These are phyloP conservation scores for Aspergillus ustus DNA, from an alignment of 2,329 filamentous ascomycete species.

Conservation along the genomic window DNA sequence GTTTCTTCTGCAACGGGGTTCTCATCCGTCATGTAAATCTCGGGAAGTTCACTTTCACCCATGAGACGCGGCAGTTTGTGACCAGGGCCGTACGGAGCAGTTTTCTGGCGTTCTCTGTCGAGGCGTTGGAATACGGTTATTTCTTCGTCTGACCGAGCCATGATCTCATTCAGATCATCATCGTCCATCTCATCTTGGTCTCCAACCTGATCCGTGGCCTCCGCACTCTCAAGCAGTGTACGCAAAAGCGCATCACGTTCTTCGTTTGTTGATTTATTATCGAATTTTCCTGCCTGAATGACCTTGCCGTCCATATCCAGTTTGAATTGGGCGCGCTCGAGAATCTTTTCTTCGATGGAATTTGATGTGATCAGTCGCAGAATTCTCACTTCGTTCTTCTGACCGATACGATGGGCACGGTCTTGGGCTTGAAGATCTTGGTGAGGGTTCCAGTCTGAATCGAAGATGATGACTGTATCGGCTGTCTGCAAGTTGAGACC, in stretches of 20 bases:
- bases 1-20: constrained; percentile 79
- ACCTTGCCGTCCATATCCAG: constrained; percentile 99
- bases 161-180: constrained; percentile 92
- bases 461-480: constrained; percentile 99
- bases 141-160: constrained; percentile 86
- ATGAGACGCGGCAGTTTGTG: constrained; percentile 79
- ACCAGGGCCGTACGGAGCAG: constrained; percentile 71
- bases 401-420: constrained; percentile 99
- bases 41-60: constrained; percentile 83
- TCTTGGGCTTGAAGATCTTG: constrained; percentile 99
- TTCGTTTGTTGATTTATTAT: constrained; percentile 98
- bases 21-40: constrained; percentile 89
- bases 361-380: constrained; percentile 93
- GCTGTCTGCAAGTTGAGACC: constrained; percentile 97
- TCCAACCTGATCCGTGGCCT: constrained; percentile 69
- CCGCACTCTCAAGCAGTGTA: constrained; percentile 83
- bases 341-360: constrained; percentile 97
- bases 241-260: constrained; percentile 96
- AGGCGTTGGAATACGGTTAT: constrained; percentile 77
- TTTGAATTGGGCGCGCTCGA: constrained; percentile 96
- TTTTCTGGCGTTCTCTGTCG: constrained; percentile 72
- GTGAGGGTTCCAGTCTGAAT: constrained; percentile 99
- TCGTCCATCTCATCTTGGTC: constrained; percentile 99
- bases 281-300: constrained; percentile 98
- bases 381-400: constrained; percentile 99